These are phyloP conservation scores for Cryptococcus sp. DNA, from an alignment of 1,284 basidiomycete species.

Conservation along the genomic window DNA sequence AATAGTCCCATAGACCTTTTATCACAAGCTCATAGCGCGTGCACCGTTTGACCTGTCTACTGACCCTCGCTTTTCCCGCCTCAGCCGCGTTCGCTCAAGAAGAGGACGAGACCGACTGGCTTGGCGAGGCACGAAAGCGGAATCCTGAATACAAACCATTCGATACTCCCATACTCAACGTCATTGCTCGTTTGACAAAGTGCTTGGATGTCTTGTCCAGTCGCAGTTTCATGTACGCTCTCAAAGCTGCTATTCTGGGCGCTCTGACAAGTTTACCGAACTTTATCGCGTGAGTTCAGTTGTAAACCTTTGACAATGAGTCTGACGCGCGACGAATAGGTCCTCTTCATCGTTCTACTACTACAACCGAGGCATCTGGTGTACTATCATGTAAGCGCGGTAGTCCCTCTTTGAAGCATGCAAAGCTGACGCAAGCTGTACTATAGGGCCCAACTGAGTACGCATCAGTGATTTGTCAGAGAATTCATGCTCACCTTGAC, in stretches of 20 bases:
- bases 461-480: neutral
- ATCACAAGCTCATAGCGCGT: too few species aligned
- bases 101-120: conserved; percentile 29
- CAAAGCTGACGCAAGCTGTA: neutral
- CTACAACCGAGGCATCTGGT: conserved; percentile 48
- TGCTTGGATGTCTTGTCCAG: conserved; percentile 41
- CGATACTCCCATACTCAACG: conserved; percentile 31
- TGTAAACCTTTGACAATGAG: neutral
- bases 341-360: conserved; percentile 48
- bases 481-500: conserved; percentile 2
- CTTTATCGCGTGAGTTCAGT: conserved; percentile 33
- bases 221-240: conserved; percentile 62
- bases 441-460: conserved; percentile 39
- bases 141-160: conserved; percentile 53
- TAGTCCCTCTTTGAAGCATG: neutral
- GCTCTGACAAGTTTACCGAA: conserved; percentile 54
- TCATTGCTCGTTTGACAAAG: conserved; percentile 36
- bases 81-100: conserved; percentile 24
- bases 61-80: neutral
- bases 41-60: too few species aligned
- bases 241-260: conserved; percentile 75
- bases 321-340: neutral
- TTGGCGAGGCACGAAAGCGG: conserved; percentile 43
- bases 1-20: neutral
- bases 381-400: conserved; percentile 37